Conservation (phyloP, 768 basidiomycete species). For the Tricholoma bakamatsutake region DNA sequence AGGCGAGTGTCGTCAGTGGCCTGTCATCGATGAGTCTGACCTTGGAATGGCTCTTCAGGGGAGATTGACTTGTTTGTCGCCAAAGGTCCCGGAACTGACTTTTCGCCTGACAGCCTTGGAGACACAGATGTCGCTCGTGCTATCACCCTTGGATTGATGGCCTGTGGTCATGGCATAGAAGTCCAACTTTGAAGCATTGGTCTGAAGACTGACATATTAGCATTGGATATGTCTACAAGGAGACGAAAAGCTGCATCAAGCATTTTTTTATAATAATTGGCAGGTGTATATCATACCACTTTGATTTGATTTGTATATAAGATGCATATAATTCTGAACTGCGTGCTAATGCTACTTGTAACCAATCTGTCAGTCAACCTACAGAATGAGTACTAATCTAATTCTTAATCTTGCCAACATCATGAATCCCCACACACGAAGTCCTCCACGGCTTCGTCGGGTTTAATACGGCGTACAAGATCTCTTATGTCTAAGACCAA, state of each 20-base stretch:
- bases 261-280: neutral
- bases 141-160: slow-evolving; percentile 16
- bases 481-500: too few relatives aligned
- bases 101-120: slow-evolving; percentile 16
- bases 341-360: too few relatives aligned
- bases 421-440: too few relatives aligned
- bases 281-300: neutral
- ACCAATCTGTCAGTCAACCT: too few relatives aligned
- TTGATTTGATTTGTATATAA: neutral
- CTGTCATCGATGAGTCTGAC: slow-evolving; percentile 10
- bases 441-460: too few relatives aligned
- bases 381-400: too few relatives aligned
- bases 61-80: slow-evolving; percentile 9
- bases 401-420: too few relatives aligned
- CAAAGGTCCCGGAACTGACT: slow-evolving; percentile 10
- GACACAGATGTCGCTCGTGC: slow-evolving; percentile 21
- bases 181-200: neutral
- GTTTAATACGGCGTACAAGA: too few relatives aligned
- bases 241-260: neutral
- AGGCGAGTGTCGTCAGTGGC: slow-evolving; percentile 15
- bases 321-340: neutral
- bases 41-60: slow-evolving; percentile 15
- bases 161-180: slow-evolving; percentile 16
- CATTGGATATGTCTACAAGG: neutral
- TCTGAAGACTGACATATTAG: neutral